Base-by-base conservation (phyloP, 805 yeast genomes). In the Kurtzmaniella fragi region DNA sequence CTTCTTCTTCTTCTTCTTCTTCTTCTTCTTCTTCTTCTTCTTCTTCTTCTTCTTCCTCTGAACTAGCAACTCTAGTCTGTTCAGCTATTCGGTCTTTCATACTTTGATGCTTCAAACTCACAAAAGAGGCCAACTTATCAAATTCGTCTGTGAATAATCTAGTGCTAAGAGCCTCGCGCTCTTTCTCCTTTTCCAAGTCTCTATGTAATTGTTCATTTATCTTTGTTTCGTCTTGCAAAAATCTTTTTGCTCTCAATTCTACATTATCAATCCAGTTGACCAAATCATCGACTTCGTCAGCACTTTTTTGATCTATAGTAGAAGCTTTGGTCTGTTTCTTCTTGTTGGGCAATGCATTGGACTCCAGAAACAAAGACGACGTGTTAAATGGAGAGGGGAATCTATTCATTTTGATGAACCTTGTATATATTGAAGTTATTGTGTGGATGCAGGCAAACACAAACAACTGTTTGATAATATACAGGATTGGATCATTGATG, bases 231-330 rank as follows among this genome's bases (percentile, higher is more conserved):
- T 34, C 34, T 13, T 42, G 34, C 14, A 58, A 31, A 3, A 59
- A 45, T 5, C 32, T 26, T 27, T 49, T 44, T 27, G 50, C 42
- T 30, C 64, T 43, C 2, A 31, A n/a, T 27, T 59, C 54, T 28
- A 62, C 45, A 25, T 42, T 42, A 35, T 56, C 61, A 12, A 63
- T 62, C 69, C 69, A 63, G 16, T 45, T 38, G 6, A 61, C 45
- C 17, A 63, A 28, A 12, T 56, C 60, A 17, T 49, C 49, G 2
- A 52, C 33, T 28, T 11, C 9, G 4, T 28, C 14, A 10, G n/a
- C 12, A 28, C 5, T 13, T 12, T 12, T 28, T 13, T 28, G 9
- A 12, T 12, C 5, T 6, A 4, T 5, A 12, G 5, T 28, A 12
- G 5, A 12, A 28, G 5, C 30, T 28, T 5, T 28, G 5, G 30